Percentiles rank a stretch among this genome's conserved stretches.
These are phyloP conservation scores for Plectranthus barbatus DNA, from an alignment of 257 asterid species.

Conservation along the genomic window DNA sequence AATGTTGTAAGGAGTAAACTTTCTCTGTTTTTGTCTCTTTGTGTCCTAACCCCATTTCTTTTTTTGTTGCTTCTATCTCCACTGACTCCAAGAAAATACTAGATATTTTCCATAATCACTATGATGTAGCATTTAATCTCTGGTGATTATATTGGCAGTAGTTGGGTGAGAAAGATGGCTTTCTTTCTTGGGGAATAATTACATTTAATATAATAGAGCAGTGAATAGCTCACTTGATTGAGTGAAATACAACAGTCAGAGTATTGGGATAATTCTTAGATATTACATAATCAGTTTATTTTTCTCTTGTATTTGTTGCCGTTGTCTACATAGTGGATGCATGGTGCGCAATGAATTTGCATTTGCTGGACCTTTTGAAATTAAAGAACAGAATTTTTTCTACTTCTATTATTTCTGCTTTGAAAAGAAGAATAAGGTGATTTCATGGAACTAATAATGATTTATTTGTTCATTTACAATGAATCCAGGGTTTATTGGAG, in stretches of 20 bases:
- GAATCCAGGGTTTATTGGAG: slow-evolving; percentile 77
- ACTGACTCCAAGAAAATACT: neutral
- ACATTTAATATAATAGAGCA: neutral
- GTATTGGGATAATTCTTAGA: neutral
- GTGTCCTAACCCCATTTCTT: neutral
- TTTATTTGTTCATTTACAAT: neutral
- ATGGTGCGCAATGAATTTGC: slow-evolving; percentile 2
- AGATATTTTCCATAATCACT: neutral
- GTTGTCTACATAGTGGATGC: neutral
- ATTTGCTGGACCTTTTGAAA: neutral
- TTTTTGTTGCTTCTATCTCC: neutral
- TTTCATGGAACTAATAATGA: slow-evolving; percentile 10
- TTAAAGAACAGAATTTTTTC: slow-evolving; percentile 8
- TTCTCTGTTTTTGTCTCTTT: neutral
- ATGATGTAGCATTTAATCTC: neutral
- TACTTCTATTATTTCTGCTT: slow-evolving; percentile 3
- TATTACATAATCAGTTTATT: slow-evolving; percentile 1
- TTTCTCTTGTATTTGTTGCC: slow-evolving; percentile 3
- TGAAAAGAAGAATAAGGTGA: neutral
- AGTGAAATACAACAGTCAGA: neutral
- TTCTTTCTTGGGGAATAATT: neutral
- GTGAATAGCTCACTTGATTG: neutral
- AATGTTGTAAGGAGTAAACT: neutral
- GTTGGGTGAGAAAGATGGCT: neutral
- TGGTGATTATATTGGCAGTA: slow-evolving; percentile 2